Base-by-base conservation (phyloP, 2,329 filamentous ascomycete genomes). In the Stemphylium beticola region DNA sequence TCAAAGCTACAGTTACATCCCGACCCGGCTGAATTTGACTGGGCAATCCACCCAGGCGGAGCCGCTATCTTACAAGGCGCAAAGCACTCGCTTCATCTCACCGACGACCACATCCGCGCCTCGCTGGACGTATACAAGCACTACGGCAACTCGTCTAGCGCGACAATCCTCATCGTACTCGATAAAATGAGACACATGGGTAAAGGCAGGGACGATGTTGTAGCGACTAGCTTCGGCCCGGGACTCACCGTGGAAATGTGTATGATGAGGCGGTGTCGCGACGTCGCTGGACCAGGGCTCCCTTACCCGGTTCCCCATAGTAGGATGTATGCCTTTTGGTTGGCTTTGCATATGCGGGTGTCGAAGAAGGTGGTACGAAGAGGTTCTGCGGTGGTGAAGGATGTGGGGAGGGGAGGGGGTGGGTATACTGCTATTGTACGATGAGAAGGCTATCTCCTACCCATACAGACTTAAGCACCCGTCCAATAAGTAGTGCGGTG, bases 1-100 rank as follows among this genome's bases (percentile, higher is more conserved):
- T 17, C 29, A 8, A 26, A 43, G 10, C 5, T 14, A 22, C 82
- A 62, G 66, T 71, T n/a, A 3, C 39, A 11, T 14, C 31, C 45
- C n/a, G 32, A 10, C n/a, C 60, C 87, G 0, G 70, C 78, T 0
- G 83, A 88, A 55, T 89, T 89, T 60, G 88, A 91, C 76, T 91
- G 88, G 88, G 88, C 87, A 0, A 82, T 91, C 68, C 88, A 91
- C 62, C 88, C 88, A 0, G 88, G 88, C 4, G 88, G 88, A 15
- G 80, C 85, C 0, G 85, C 86, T 1, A 88, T 91, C 37, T 76
- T 91, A 2, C 81, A 85, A 0, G 86, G 86, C 0, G 85, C 87
- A 0, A 84, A 89, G 69, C 77, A 77, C 37, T 79, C 77, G 1
- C 79, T 91, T 78, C 70, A 75, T 5, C 81, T 90, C 41, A 79